These are phyloP conservation scores for Fonsecaea nubica DNA, from an alignment of 2,329 filamentous ascomycete genomes.

Conservation along the genomic window DNA sequence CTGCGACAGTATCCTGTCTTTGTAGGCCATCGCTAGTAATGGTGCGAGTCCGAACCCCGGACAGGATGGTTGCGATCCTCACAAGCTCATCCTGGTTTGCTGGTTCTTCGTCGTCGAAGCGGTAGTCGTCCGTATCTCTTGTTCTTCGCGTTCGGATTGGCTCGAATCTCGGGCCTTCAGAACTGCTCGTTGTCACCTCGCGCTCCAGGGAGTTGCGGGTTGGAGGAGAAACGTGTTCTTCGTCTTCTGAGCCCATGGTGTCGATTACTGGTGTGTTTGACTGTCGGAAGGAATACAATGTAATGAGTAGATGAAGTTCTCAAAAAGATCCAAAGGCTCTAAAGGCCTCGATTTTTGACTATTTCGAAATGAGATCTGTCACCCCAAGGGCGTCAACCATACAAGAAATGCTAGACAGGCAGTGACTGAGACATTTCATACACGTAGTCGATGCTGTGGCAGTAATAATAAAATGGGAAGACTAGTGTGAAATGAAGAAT, in stretches of 20 bases:
- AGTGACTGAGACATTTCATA: neutral
- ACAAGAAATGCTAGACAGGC: neutral
- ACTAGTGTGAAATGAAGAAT: neutral
- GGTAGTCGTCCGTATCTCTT: conserved; percentile 29
- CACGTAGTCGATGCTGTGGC: neutral
- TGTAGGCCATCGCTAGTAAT: conserved; percentile 22
- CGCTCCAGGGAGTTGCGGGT: conserved; percentile 12
- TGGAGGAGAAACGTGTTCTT: neutral
- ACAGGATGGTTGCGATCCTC: conserved; percentile 32
- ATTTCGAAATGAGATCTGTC: neutral
- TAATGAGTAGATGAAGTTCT: neutral
- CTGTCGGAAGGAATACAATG: neutral
- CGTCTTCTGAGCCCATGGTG: conserved; percentile 13
- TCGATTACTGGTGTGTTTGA: neutral
- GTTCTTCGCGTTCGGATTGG: conserved; percentile 35
- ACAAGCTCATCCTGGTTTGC: conserved; percentile 29
- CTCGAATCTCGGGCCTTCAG: conserved; percentile 32
- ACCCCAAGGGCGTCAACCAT: neutral
- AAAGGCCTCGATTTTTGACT: neutral
- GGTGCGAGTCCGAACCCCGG: conserved; percentile 24
- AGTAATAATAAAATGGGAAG: neutral
- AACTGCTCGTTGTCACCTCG: conserved; percentile 47
- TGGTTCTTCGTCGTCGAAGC: conserved; percentile 26
- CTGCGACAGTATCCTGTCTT: conserved; percentile 34
- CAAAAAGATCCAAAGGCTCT: neutral